These are phyloP conservation scores for Boletus vinaceobasis DNA, from an alignment of 768 basidiomycete species.

Conservation along the genomic window DNA sequence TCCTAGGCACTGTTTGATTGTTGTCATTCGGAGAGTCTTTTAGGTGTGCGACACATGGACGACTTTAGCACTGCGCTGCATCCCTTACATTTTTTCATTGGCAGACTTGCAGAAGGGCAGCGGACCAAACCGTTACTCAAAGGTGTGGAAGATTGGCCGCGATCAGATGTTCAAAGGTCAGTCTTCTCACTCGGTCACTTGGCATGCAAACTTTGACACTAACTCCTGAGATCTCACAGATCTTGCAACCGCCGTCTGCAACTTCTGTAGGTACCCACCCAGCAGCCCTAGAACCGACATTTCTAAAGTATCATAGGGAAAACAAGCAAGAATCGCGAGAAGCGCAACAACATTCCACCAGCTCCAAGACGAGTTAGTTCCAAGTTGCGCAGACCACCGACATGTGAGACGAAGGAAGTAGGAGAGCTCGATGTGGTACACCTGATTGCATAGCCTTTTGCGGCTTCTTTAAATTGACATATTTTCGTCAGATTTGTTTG, in stretches of 20 bases:
- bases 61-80: neutral
- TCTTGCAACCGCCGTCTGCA: neutral
- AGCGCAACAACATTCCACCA: neutral
- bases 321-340: too few species aligned
- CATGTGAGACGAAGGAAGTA: constrained; percentile 1
- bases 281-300: neutral
- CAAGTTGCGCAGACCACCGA: constrained; percentile 2
- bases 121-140: constrained; percentile 15
- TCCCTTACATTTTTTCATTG: neutral
- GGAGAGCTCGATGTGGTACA: constrained; percentile 21
- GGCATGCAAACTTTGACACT: neutral
- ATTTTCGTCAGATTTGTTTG: constrained; percentile 18
- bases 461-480: neutral
- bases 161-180: constrained; percentile 17
- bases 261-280: constrained; percentile 9
- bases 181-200: neutral
- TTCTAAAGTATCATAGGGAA: constrained; percentile 2
- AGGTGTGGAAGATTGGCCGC: constrained; percentile 11
- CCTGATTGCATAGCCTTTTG: neutral
- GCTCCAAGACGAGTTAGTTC: constrained; percentile 8
- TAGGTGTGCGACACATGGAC: constrained; percentile 14
- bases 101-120: constrained; percentile 17
- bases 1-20: constrained; percentile 28
- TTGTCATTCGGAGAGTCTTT: constrained; percentile 27
- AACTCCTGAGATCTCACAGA: neutral